Evolutionary conservation across 1,284 basidiomycete genomes (phyloP), one percentile per base, ranked within the genome.

Genomic region (Ustilago bromivora): DNA sequence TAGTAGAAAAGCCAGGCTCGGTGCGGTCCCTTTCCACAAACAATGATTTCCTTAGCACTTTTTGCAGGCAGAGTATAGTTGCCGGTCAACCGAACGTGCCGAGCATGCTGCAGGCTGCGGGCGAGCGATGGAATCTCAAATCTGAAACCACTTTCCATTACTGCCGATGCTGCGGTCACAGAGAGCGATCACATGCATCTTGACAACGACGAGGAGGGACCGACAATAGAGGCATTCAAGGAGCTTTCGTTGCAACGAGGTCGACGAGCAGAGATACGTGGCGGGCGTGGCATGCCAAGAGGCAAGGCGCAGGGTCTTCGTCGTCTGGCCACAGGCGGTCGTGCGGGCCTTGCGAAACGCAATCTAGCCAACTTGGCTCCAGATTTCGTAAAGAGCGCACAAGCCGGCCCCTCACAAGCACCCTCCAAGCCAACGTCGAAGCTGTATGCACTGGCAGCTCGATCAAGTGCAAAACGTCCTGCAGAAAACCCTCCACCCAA

Each of bases 171-270:
- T 35, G 13, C 58, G 46, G 41, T 62, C 59, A 70, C 64, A 66
- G 74, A 65, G 49, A 66, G 60, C 63, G 62, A 58, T n/a, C 31
- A 49, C 15, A 58, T 68, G 71, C 65, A 58, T 51, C 40, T 61
- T 40, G 65, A 67, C 41, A 56, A 69, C 13, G 66, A 51, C 55
- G 36, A 15, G 2, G 56, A 70, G 6, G 66, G 52, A 31, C 61
- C 63, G 15, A 61, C 76, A 15, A 63, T 78, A 36, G 94, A 90
- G 38, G 94, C 94, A 2, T 87, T 94, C 19, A 90, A 91, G 57
- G 49, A 65, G 34, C 65, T 76, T 4, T 71, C 77, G 13, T 36
- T 76, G 41, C 66, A 68, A n/a, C 52, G 71, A 51, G 65, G 68
- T 19, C 54, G 73, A 13, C 38, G 63, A 35, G 74, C 64, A 34